A percentile compares a stretch with the other conserved stretches of the same genome.
phyloP scores from a whole-genome alignment of 2,329 filamentous ascomycete genomes.

The Penicillium thymicola region DNA sequence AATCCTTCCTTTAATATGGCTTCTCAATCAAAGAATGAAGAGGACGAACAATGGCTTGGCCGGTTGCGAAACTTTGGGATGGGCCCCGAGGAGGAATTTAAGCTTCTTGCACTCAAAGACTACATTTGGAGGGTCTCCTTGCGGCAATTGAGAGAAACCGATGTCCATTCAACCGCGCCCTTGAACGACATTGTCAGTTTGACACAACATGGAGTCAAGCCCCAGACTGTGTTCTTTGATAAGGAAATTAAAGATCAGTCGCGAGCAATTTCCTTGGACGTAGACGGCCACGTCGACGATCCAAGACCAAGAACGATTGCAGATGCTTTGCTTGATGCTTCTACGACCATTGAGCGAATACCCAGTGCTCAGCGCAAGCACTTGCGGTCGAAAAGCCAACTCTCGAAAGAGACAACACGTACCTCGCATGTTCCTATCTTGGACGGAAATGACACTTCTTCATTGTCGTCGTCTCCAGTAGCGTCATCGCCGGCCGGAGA shows the following conservation, averaged over 20 bases:
- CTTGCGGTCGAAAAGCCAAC: conserved; percentile 40
- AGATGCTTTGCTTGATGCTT: conserved; percentile 87
- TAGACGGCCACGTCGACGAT: conserved; percentile 34
- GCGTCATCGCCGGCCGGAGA: conserved; percentile 37
- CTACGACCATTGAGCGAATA: conserved; percentile 73
- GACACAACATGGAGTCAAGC: conserved; percentile 70
- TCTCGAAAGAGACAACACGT: conserved; percentile 31
- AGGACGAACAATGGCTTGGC: conserved; percentile 90
- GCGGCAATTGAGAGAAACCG: conserved; percentile 59
- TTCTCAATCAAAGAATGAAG: conserved; percentile 72
- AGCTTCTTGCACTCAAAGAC: conserved; percentile 78
- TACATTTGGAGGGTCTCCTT: conserved; percentile 86
- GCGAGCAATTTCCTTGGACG: conserved; percentile 26
- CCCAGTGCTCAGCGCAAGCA: conserved; percentile 49
- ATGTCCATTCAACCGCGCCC: conserved; percentile 35
- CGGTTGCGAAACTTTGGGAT: conserved; percentile 82
- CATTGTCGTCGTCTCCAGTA: conserved; percentile 33
- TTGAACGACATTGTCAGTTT: conserved; percentile 71
- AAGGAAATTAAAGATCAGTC: conserved; percentile 59
- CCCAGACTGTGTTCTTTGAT: conserved; percentile 91
- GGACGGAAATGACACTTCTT: conserved; percentile 24
- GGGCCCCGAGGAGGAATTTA: conserved; percentile 78
- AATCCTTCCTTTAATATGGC: conserved; percentile 47
- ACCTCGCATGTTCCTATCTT: background rate
- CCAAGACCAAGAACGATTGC: conserved; percentile 70